Evolutionary conservation across 768 basidiomycete species (phyloP).

Genomic region (Lactarius tabidus): DNA sequence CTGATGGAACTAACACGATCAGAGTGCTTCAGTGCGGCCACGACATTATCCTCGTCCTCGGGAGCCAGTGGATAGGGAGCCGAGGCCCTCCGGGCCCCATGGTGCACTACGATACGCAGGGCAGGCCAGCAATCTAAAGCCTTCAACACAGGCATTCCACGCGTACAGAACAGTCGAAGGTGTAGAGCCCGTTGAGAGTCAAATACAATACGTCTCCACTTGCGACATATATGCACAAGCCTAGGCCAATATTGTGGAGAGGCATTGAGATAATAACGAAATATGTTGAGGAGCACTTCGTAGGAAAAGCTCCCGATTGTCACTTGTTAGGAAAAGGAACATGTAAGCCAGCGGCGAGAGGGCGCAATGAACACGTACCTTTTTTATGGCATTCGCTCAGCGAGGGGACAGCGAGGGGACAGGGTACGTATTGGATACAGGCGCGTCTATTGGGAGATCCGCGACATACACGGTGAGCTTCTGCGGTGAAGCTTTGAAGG

Average conservation of each 20-base stretch:
- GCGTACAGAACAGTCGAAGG: background rate
- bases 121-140: too few relatives aligned
- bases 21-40: too few relatives aligned
- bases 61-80: too few relatives aligned
- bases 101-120: too few relatives aligned
- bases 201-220: background rate
- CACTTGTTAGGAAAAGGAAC: background rate
- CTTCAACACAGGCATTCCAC: too few relatives aligned
- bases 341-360: background rate
- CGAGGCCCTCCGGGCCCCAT: too few relatives aligned
- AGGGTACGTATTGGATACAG: background rate
- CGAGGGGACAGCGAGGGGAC: background rate
- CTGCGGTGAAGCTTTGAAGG: too few relatives aligned
- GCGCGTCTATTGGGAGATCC: background rate
- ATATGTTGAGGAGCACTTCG: background rate
- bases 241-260: background rate
- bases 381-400: background rate
- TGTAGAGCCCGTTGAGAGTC: background rate
- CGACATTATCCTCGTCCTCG: too few relatives aligned
- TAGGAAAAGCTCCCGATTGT: background rate
- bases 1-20: too few relatives aligned
- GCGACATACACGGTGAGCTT: too few relatives aligned
- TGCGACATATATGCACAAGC: background rate
- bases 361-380: background rate
- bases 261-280: background rate